Percentiles rank a stretch among this genome's conserved stretches.
These are phyloP conservation scores for Penicillium bovifimosum DNA, from an alignment of 495 filamentous ascomycete genomes.

Conservation along the genomic window DNA sequence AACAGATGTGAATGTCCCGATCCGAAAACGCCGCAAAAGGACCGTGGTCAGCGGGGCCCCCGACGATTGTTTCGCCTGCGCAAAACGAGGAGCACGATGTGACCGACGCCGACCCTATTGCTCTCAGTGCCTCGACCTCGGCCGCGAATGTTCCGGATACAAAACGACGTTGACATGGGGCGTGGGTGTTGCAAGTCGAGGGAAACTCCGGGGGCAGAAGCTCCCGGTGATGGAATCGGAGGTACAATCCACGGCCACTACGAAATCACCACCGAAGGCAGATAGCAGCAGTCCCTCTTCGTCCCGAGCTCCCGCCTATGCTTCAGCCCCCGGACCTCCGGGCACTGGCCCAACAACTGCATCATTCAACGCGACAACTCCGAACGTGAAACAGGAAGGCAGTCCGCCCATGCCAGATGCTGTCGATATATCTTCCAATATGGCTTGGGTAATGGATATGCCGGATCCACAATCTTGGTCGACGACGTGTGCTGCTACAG, in stretches of 20 bases:
- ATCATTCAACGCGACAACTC: not conserved
- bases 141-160: constrained; percentile 94
- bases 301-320: constrained; percentile 11
- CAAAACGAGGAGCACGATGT: constrained; percentile 75
- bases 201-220: constrained; percentile 86
- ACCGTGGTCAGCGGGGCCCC: constrained; percentile 84
- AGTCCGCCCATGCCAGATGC: constrained; percentile 7
- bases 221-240: constrained; percentile 60
- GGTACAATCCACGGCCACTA: constrained; percentile 10
- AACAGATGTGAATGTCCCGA: constrained; percentile 19
- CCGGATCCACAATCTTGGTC: constrained; percentile 26
- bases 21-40: constrained; percentile 77
- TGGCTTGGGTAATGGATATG: constrained; percentile 28
- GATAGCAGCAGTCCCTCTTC: constrained; percentile 12
- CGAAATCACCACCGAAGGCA: constrained; percentile 12
- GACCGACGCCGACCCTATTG: constrained; percentile 93
- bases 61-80: constrained; percentile 94
- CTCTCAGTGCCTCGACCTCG: constrained; percentile 84
- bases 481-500: constrained; percentile 12
- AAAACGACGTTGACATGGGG: constrained; percentile 98
- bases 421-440: constrained; percentile 10
- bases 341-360: constrained; percentile 1
- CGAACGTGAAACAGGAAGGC: constrained; percentile 1
- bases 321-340: constrained; percentile 7
- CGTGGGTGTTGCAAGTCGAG: constrained; percentile 91